phyloP scores from a whole-genome alignment of 2,329 filamentous ascomycete genomes.

The Venturia pyrina region DNA sequence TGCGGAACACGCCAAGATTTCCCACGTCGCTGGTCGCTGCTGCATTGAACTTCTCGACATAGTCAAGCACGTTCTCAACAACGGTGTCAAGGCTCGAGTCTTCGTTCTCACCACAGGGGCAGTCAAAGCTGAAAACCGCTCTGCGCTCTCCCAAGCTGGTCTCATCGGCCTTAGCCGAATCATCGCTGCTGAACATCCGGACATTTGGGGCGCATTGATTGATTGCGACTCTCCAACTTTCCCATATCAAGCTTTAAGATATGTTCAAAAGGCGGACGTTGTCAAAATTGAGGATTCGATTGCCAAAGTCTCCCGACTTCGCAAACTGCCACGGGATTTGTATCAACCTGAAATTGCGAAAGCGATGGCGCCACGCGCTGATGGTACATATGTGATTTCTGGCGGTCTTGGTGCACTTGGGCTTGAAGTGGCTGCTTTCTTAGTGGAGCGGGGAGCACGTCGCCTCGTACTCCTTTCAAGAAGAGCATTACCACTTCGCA shows the following conservation, averaged over 20 bases:
- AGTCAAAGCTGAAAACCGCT: slow-evolving; percentile 18
- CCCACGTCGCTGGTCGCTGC: slow-evolving; percentile 11
- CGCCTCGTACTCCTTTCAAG: neutral
- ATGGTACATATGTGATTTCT: slow-evolving; percentile 36
- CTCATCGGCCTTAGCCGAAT: slow-evolving; percentile 30
- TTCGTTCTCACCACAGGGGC: slow-evolving; percentile 24
- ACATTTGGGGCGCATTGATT: neutral
- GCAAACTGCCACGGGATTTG: neutral
- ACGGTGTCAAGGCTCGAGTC: slow-evolving; percentile 17
- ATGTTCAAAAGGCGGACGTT: neutral
- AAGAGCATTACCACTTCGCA: neutral
- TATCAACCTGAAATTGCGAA: neutral
- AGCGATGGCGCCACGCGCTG: slow-evolving; percentile 16
- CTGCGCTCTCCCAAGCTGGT: slow-evolving; percentile 26
- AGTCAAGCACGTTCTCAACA: slow-evolving; percentile 16
- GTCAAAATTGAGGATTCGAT: neutral
- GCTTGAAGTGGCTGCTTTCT: slow-evolving; percentile 26
- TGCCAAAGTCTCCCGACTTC: neutral
- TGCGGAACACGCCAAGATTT: slow-evolving; percentile 12
- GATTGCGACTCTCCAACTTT: neutral
- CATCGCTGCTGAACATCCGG: slow-evolving; percentile 19
- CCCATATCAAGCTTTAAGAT: neutral
- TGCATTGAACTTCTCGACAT: slow-evolving; percentile 18
- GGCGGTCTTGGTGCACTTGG: slow-evolving; percentile 34
- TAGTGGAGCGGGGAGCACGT: slow-evolving; percentile 23